Base-by-base conservation (phyloP, 1,139 yeast species). In the Pichia sp. region DNA sequence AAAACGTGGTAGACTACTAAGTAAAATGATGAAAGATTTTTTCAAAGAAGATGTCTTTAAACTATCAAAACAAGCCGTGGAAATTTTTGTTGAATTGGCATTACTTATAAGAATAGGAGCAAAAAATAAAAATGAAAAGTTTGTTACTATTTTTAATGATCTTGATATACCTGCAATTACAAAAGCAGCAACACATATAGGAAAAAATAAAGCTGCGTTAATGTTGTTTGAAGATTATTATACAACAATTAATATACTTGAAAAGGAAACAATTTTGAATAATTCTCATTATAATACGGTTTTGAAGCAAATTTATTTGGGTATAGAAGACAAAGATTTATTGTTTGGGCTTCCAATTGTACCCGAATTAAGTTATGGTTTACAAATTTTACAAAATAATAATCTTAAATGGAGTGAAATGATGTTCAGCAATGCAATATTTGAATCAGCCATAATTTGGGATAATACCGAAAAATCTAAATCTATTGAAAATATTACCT, bases 291-390 rank as follows among this genome's bases (percentile, higher is more conserved):
- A 64, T 30, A 55, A 66, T 13, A 48, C 54, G 0, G 51, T 64
- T 3, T 59, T 81, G 29, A 56, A 70, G 8, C 48, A 54, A 1
- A 71, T 84, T 2, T 86, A 83, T 60, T 71, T 72, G 19, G 62
- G 72, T 0, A 69, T 83, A 5, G 80, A 77, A 50, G 89, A 86
- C 57, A 72, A 74, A 1, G 96, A 88, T 62, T 67, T 86, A 43
- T 61, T 76, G 2, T 73, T 74, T 58, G 95, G 95, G 0, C 67
- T 86, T 10, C 89, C 89, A 0, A 74, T 77, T 18, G 73, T 75
- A 28, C 76, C 84, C 0, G 71, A 82, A 0, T 63, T 87, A 11
- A 72, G 72, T 0, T 75, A 75, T 51, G 84, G 87, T 0, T 61
- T 82, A 14, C 63, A 69, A 9, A 68, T 75, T 36, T 66, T 80